Percentiles rank a stretch among this genome's conserved stretches.
Conservation (phyloP, 257 asterid genomes). For the Ilex aquifolium region DNA sequence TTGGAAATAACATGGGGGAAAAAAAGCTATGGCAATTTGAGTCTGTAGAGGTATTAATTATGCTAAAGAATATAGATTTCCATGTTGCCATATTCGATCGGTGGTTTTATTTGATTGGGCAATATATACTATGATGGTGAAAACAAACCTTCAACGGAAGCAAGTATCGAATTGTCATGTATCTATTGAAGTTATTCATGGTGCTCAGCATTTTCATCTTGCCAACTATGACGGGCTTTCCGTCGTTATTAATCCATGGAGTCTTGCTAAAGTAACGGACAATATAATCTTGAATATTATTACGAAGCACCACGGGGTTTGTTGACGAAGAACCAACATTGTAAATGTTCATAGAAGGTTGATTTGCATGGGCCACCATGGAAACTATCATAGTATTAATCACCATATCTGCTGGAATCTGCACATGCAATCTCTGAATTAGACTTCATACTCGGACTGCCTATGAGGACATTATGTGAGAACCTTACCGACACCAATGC, state of each 20-base stretch:
- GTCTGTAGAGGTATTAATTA: no score
- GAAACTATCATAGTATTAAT: slow-evolving; percentile 20
- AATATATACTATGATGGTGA: no score
- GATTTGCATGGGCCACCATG: slow-evolving; percentile 22
- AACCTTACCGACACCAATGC: no score
- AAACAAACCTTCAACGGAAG: slow-evolving; percentile 29
- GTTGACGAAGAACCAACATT: slow-evolving; percentile 17
- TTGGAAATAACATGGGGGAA: no score
- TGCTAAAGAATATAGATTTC: no score
- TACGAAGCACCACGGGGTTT: slow-evolving; percentile 5
- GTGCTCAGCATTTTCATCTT: slow-evolving; percentile 22
- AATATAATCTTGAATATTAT: slow-evolving; percentile 12
- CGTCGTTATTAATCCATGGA: slow-evolving; percentile 26
- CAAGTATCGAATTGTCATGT: slow-evolving; percentile 28
- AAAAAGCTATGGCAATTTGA: no score
- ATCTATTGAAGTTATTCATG: slow-evolving; percentile 26
- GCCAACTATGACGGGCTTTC: slow-evolving; percentile 30
- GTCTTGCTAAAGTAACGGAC: slow-evolving; percentile 12
- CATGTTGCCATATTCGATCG: no score
- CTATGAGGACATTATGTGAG: no score
- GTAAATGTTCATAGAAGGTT: slow-evolving; percentile 11
- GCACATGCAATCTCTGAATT: no score
- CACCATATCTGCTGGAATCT: no score
- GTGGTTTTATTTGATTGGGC: no score
- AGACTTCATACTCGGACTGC: no score